Percentiles rank a stretch among this genome's conserved stretches.
These are phyloP conservation scores for Aspergillus clavatus DNA, from an alignment of 2,329 filamentous ascomycete genomes.

Conservation along the genomic window DNA sequence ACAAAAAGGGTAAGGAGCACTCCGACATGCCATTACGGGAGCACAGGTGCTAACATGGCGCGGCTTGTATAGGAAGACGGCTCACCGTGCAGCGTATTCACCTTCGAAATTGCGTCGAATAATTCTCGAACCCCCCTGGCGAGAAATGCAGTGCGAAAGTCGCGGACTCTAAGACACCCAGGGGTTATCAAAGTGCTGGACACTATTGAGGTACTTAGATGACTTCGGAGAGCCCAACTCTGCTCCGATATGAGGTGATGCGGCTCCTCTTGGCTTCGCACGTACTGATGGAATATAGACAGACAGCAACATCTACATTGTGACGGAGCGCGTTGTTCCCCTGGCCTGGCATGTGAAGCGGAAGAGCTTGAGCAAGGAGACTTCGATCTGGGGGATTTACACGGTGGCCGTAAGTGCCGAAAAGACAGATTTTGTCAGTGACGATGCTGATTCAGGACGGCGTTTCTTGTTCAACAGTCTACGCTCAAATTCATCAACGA, in stretches of 20 bases:
- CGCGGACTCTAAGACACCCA: slow-evolving; percentile 87
- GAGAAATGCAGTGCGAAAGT: slow-evolving; percentile 88
- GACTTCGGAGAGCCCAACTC: not conserved
- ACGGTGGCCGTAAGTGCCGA: slow-evolving; percentile 63
- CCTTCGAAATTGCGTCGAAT: slow-evolving; percentile 82
- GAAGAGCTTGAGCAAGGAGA: slow-evolving; percentile 83
- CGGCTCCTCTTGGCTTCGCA: no score
- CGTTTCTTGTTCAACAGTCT: slow-evolving; percentile 48
- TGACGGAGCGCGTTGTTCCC: slow-evolving; percentile 83
- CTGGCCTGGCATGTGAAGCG: slow-evolving; percentile 85
- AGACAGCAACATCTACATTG: slow-evolving; percentile 92
- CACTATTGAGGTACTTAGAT: slow-evolving; percentile 70
- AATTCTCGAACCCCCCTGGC: slow-evolving; percentile 78
- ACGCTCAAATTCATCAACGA: slow-evolving; percentile 95
- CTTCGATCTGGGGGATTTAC: slow-evolving; percentile 92
- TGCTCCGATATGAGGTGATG: not conserved
- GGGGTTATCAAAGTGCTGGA: slow-evolving; percentile 92
- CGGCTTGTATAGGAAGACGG: slow-evolving; percentile 68
- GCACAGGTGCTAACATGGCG: slow-evolving; percentile 11
- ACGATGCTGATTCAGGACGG: not conserved
- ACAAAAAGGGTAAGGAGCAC: slow-evolving; percentile 67
- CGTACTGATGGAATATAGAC: slow-evolving; percentile 53
- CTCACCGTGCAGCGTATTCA: slow-evolving; percentile 92
- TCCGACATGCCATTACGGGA: not conserved
- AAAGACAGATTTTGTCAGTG: not conserved